A percentile compares a stretch with the other conserved stretches of the same genome.
phyloP scores from a whole-genome alignment of 2,329 filamentous ascomycete species.

The Cordyceps militaris region DNA sequence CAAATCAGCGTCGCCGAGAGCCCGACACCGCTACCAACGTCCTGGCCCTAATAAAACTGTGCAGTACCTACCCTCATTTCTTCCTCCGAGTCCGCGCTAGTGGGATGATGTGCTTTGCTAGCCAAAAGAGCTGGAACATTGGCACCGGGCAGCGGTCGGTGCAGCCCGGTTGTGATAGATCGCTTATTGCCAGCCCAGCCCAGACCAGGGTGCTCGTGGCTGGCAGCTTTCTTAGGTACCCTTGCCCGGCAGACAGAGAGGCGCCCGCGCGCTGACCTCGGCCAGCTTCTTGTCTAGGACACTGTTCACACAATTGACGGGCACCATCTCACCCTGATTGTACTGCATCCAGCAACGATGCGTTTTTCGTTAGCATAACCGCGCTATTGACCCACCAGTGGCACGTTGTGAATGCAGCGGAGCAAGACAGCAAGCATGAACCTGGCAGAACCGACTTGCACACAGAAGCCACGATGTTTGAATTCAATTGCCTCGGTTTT shows the following conservation, averaged over 20 bases:
- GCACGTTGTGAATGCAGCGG: background rate
- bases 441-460: background rate
- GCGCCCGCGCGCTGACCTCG: background rate
- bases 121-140: background rate
- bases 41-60: background rate
- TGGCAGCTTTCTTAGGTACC: background rate
- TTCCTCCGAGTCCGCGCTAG: conserved; percentile 5
- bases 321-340: background rate
- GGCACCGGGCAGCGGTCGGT: background rate
- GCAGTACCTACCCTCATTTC: background rate
- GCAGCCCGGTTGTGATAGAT: conserved; percentile 9
- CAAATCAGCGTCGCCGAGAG: background rate
- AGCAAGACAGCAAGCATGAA: background rate
- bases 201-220: background rate
- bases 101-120: conserved; percentile 4
- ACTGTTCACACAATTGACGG: background rate
- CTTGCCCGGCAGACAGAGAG: background rate
- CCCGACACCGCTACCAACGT: background rate
- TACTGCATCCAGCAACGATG: background rate
- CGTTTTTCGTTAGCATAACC: no score
- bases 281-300: background rate
- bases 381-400: conserved; percentile 1
- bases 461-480: background rate
- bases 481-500: background rate
- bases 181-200: conserved; percentile 8